These are phyloP conservation scores for Aspergillus costaricaensis DNA, from an alignment of 2,329 filamentous ascomycete species.

Conservation along the genomic window DNA sequence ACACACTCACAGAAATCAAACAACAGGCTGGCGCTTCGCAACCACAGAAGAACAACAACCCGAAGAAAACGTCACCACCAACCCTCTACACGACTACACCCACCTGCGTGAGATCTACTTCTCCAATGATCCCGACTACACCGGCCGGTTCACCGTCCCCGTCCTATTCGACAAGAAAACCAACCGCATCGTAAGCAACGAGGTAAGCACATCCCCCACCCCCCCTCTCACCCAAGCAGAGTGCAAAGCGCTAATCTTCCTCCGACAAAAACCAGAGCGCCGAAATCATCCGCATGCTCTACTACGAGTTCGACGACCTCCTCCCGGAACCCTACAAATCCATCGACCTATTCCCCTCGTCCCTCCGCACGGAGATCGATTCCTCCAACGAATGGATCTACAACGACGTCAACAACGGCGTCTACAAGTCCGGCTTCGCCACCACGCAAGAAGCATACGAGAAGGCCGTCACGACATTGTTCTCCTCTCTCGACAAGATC, in stretches of 20 bases:
- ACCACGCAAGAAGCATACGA: slow-evolving; percentile 83
- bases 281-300: slow-evolving; percentile 91
- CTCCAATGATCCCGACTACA: slow-evolving; percentile 68
- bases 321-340: slow-evolving; percentile 61
- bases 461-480: slow-evolving; percentile 69
- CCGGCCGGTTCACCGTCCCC: slow-evolving; percentile 82
- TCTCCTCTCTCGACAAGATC: slow-evolving; percentile 72
- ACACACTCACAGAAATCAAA: neutral
- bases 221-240: neutral
- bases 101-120: slow-evolving; percentile 82
- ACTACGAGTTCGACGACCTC: slow-evolving; percentile 74
- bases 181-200: slow-evolving; percentile 82
- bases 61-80: slow-evolving; percentile 56
- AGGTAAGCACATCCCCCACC: slow-evolving; percentile 54
- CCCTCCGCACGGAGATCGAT: slow-evolving; percentile 70
- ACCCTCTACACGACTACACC: slow-evolving; percentile 66
- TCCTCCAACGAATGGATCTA: slow-evolving; percentile 80
- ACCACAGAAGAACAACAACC: slow-evolving; percentile 62
- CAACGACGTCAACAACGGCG: slow-evolving; percentile 56
- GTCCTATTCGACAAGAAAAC: slow-evolving; percentile 72
- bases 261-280: slow-evolving; percentile 51
- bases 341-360: slow-evolving; percentile 68
- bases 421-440: slow-evolving; percentile 72
- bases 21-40: slow-evolving; percentile 77
- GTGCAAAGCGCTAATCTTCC: neutral